phyloP scores from a whole-genome alignment of 805 yeast species.

The Teunomyces funiuensis region DNA sequence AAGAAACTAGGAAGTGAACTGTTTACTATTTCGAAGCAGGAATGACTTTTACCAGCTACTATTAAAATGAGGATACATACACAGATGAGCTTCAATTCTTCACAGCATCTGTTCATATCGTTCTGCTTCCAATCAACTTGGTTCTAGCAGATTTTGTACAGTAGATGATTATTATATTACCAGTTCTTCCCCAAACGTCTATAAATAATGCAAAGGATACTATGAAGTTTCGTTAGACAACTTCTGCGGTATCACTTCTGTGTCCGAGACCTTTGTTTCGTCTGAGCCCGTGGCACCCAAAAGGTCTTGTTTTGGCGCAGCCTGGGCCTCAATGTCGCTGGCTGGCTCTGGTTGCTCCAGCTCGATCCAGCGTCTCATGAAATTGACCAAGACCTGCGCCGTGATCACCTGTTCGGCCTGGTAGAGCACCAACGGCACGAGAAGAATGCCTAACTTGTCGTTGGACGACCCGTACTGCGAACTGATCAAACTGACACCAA shows the following conservation, averaged over 20 bases:
- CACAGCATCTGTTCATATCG: too few relatives aligned
- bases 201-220: not conserved
- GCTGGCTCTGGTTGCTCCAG: conserved; percentile 21
- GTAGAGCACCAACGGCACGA: conserved; percentile 82
- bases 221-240: not conserved
- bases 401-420: conserved; percentile 85
- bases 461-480: conserved; percentile 72
- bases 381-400: conserved; percentile 68
- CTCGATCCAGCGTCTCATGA: conserved; percentile 70
- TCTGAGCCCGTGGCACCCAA: not conserved
- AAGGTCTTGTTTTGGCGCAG: conserved; percentile 17
- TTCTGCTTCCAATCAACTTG: too few relatives aligned
- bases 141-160: too few relatives aligned
- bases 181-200: not conserved
- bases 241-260: not conserved
- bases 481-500: conserved; percentile 81
- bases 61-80: too few relatives aligned
- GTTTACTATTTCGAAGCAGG: too few relatives aligned
- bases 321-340: not conserved
- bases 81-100: too few relatives aligned
- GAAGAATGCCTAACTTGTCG: conserved; percentile 62
- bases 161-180: not conserved
- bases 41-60: too few relatives aligned
- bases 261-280: not conserved
- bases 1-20: conserved; percentile 60